Base-by-base conservation (phyloP, 306 rosid genomes). In the Sindora glabra region DNA sequence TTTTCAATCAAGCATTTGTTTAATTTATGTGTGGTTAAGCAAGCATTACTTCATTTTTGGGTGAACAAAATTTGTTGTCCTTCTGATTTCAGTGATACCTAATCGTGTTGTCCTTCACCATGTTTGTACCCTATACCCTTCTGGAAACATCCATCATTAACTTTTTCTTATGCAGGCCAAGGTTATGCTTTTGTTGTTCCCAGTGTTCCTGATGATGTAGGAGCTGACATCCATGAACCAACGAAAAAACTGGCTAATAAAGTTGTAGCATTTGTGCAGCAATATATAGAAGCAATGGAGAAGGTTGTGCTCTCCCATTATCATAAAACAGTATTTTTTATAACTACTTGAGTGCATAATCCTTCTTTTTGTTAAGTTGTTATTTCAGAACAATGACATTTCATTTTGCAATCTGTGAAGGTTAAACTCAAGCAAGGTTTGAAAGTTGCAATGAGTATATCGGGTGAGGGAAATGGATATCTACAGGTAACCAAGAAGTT, bases 361-460 rank as follows among this genome's bases (percentile, higher is more conserved):
- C 15, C 10, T 5, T 44, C 53, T 11, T 29, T 61, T 41, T 56
- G n/a, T 6, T 38, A 50, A 38, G 24, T 51, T 68, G 23, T 51
- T 68, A 62, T 46, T 57, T 44, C 18, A 37, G 22, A 54, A 41
- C 50, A 52, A 64, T 56, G 8, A 9, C 34, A 36, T 60, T 55
- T 76, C 42, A 48, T 34, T 34, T 7, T 66, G 57, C 59, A 46
- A 64, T 60, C 17, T 64, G 53, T 72, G 18, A 64, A 92, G 99
- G 99, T 92, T 62, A 92, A 89, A 72, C 80, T 92, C 44, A 92
- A 92, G 74, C 96, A 92, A 79, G 99, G 96, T 13, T 70, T 92
- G 68, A 92, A 80, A 83, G 57, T 68, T 49, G 96, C 95, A 22
- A 92, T 92, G 96, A 78, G 79, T 74, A 81, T 92, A 66, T 88